phyloP scores from a whole-genome alignment of 2,329 filamentous ascomycete species.

The Hypocreales sp. region DNA sequence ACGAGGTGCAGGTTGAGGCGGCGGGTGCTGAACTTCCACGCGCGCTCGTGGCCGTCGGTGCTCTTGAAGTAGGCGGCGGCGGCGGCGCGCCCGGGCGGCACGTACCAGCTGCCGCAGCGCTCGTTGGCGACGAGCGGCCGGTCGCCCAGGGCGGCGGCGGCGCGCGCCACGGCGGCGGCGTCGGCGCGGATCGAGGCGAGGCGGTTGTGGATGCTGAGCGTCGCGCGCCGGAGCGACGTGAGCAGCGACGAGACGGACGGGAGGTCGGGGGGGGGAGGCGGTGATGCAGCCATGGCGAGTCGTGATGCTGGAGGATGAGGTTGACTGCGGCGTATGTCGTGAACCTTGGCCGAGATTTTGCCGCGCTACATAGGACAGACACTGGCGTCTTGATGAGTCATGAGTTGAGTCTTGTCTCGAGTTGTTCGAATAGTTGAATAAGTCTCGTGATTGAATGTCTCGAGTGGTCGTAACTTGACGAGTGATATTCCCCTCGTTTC shows the following conservation, averaged over 20 bases:
- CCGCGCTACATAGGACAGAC: too few species aligned
- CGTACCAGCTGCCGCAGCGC: conserved; percentile 93
- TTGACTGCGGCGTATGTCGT: too few species aligned
- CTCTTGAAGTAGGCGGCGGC: conserved; percentile 93
- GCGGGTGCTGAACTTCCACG: conserved; percentile 81
- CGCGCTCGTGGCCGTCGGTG: conserved; percentile 81
- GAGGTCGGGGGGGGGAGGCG: conserved; percentile 32
- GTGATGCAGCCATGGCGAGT: too few species aligned
- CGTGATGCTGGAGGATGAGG: too few species aligned
- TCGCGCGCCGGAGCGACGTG: conserved; percentile 56
- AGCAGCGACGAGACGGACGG: conserved; percentile 57
- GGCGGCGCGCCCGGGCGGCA: conserved; percentile 45
- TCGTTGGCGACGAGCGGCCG: conserved; percentile 82
- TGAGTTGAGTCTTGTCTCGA: too few species aligned
- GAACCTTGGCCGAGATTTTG: too few species aligned
- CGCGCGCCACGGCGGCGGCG: conserved; percentile 53
- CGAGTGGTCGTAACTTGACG: too few species aligned
- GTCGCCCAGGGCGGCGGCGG: conserved; percentile 32
- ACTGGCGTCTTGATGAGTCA: too few species aligned
- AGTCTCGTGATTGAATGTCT: too few species aligned
- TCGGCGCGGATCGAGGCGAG: conserved; percentile 66
- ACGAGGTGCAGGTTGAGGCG: conserved; percentile 75
- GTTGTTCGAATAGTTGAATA: too few species aligned
- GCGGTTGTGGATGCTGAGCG: conserved; percentile 67
- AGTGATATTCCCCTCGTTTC: too few species aligned